Base-by-base conservation (phyloP, 176 grass and related monocot species). In the Musa schizocarpa region DNA sequence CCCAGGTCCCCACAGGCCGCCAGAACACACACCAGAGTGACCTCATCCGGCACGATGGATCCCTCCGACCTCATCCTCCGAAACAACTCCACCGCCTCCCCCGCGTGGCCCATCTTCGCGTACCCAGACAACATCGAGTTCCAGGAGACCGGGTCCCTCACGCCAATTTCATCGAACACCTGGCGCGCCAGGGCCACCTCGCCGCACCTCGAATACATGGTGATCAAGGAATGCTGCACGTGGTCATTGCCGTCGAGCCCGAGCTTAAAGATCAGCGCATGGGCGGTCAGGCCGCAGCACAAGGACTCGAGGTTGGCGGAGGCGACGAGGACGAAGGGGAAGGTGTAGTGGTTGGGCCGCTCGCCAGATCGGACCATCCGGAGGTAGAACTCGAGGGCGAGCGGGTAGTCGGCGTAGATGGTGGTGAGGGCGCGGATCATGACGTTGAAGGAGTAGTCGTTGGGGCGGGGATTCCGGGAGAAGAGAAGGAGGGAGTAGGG, bases 1-100 rank as follows among this genome's bases (percentile, higher is more conserved):
- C 79, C 88, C 2, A 84, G 66, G 11, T 85, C 77, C 10, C 87
- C 84, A 48, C 93, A 96, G 0, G 89, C 85, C 0, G 87, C 48
- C 8, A 89, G 25, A 53, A 82, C 63, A 9, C 76, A 53, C 14
- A 80, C 64, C 51, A 87, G 14, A 56, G 85, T 87, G 24, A 87
- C 80, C 27, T 82, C 63, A 16, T 87, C 78, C 26, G 85, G 85
- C 55, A 62, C 71, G 53, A 74, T 16, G 34, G 24, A 72, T 17
- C 80, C 76, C 1, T 83, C 63, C 21, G 53, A 50, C 57, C 53
- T 50, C 85, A 87, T 87, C 26, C 54, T 26, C 1, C 7, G 52
- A 50, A 87, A 87, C 66, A 87, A 64, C 13, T 11, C 49, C 17
- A 80, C 26, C 7, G 80, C 80, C 34, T 87, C 71, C 23, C 20